Evolutionary conservation across 441 rosid species (phyloP).

Genomic region (Metrosideros polymorpha): DNA sequence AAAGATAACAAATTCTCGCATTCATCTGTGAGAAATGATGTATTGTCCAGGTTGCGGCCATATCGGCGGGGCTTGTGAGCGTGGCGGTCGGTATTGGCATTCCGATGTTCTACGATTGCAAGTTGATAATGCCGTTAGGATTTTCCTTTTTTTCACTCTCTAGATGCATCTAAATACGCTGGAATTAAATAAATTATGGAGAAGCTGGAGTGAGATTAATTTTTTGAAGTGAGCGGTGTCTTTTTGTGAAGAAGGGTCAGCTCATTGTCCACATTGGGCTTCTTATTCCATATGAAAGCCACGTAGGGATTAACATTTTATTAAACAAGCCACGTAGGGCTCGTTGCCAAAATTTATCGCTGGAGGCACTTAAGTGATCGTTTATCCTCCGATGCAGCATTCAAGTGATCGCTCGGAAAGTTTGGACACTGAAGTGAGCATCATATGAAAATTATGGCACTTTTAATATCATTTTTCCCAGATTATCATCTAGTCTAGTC

Average conservation of each 20-base stretch:
- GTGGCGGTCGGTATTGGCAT: conserved; percentile 67
- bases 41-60: conserved; percentile 43
- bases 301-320: not conserved
- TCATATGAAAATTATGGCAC: too few relatives aligned
- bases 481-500: too few relatives aligned
- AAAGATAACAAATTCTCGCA: too few relatives aligned
- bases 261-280: not conserved
- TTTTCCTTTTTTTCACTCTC: not conserved
- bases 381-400: too few relatives aligned
- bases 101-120: conserved; percentile 76
- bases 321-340: too few relatives aligned
- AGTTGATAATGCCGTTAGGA: conserved; percentile 66
- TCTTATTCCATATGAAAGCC: not conserved
- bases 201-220: not conserved
- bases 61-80: conserved; percentile 68
- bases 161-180: not conserved
- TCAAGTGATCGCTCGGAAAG: too few relatives aligned
- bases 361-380: too few relatives aligned
- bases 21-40: not conserved
- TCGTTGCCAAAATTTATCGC: too few relatives aligned
- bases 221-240: not conserved
- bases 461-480: too few relatives aligned
- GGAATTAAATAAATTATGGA: not conserved
- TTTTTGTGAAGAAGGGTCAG: not conserved
- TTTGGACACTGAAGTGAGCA: too few relatives aligned